Evolutionary conservation across 2,329 filamentous ascomycete genomes (phyloP), one percentile per base, ranked within the genome.

Genomic region (Beauveria australis): DNA sequence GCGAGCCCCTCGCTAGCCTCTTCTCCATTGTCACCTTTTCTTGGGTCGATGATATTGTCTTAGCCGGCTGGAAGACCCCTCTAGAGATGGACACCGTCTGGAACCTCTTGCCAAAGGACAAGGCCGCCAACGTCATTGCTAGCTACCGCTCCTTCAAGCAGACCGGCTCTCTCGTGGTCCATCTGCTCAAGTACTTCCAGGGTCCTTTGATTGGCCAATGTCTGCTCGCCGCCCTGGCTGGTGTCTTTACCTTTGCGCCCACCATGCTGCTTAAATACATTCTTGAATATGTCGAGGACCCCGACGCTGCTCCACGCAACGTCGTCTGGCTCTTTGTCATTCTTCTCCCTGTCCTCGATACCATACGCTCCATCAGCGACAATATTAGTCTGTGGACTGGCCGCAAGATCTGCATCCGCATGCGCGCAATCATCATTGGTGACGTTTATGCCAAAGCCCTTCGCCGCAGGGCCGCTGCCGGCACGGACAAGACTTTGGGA

Each of bases 361-460:
- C 89, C 46, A 76, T 94, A 26, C 89, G 92, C 62, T 94, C 93
- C 5, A 79, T 96, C 24, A 87, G 87, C 37, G 91, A 94, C 73
- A 90, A 89, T 22, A 89, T 94, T 72, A 90, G 91, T 9, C 80
- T 99, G 0, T 99, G 91, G 89, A 89, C 96, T 62, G 94, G 94
- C 18, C 88, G 94, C 60, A 96, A 92, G 74, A 89, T 97, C 63
- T 97, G 92, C 74, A 93, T 99, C 67, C 88, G 91, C 63, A 81
- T 97, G 48, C 89, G 93, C 64, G 92, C 94, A 55, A 94, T 99
- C 70, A 92, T 99, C 64, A 91, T 99, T 66, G 94, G 94, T 60
- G 94, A 99, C 70, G 94, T 99, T 52, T 99, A 99, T 72, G 90
- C 92, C 61, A 99, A 99, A 76, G 91, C 94, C 1, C 81, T 99